Conservation (phyloP, 2,329 filamentous ascomycete species). For the Incumbomyces lentus region DNA sequence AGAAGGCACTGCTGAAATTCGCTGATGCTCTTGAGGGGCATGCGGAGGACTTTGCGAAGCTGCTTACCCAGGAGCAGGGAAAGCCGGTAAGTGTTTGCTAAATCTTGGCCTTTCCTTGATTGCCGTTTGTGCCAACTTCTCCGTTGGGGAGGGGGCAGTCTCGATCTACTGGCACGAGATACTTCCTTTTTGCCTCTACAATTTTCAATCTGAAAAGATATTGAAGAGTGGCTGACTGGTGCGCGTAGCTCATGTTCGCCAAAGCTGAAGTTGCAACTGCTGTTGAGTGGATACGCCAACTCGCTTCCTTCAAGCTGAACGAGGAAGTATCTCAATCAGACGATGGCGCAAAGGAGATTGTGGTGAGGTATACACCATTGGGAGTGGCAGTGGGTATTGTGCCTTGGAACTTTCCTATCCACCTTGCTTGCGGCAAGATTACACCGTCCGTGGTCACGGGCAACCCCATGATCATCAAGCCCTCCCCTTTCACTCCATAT, state of each 20-base stretch:
- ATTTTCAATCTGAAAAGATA: not conserved
- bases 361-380: conserved; percentile 29
- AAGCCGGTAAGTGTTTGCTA: conserved; percentile 29
- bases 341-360: conserved; percentile 17
- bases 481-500: conserved; percentile 46
- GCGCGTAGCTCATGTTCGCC: conserved; percentile 15
- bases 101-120: too few species aligned
- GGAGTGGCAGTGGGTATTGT: conserved; percentile 44
- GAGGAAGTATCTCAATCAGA: conserved; percentile 16
- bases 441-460: conserved; percentile 41
- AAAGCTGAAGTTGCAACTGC: conserved; percentile 12
- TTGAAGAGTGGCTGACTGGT: not conserved
- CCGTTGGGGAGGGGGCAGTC: too few species aligned
- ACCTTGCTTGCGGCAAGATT: conserved; percentile 41
- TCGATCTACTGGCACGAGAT: too few species aligned
- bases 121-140: too few species aligned
- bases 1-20: conserved; percentile 24
- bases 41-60: conserved; percentile 27
- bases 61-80: conserved; percentile 35
- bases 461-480: conserved; percentile 48
- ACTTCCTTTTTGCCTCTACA: not conserved
- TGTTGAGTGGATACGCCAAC: conserved; percentile 14
- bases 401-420: conserved; percentile 47
- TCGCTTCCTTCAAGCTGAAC: conserved; percentile 15
- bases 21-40: conserved; percentile 28